These are phyloP conservation scores for Seiridium unicorne DNA, from an alignment of 2,329 filamentous ascomycete genomes.

Conservation along the genomic window DNA sequence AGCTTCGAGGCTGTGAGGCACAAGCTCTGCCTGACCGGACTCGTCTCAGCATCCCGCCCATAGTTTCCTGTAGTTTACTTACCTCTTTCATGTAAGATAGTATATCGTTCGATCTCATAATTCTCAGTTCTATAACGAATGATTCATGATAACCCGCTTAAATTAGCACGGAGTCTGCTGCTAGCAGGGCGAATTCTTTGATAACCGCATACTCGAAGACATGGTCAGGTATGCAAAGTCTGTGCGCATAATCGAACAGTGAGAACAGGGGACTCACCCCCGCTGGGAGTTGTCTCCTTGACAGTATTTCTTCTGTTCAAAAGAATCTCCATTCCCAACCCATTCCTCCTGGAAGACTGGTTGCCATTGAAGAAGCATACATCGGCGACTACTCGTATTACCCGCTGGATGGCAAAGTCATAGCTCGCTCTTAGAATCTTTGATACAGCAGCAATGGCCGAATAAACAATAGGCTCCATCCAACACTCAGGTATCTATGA, in stretches of 20 bases:
- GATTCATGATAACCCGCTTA: background rate
- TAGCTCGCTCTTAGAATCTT: no score
- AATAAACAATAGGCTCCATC: background rate
- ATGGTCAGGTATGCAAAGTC: constrained; percentile 3
- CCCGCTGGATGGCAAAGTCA: background rate
- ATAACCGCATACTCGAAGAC: background rate
- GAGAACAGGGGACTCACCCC: constrained; percentile 11
- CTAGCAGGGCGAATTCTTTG: background rate
- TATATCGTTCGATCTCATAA: constrained; percentile 12
- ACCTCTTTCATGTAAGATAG: constrained; percentile 14
- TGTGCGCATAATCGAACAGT: constrained; percentile 12
- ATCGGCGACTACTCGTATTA: background rate
- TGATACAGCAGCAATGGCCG: background rate
- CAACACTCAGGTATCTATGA: background rate
- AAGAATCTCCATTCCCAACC: background rate
- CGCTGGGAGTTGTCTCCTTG: constrained; percentile 8
- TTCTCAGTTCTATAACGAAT: background rate
- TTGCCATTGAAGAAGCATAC: background rate
- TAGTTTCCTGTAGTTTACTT: constrained; percentile 1
- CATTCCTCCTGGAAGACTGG: background rate
- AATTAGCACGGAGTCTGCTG: background rate
- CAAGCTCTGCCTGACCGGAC: constrained; percentile 4
- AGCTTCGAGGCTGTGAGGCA: constrained; percentile 15
- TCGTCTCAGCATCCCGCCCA: background rate
- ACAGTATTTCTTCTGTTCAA: constrained; percentile 11